phyloP scores from a whole-genome alignment of 257 asterid genomes.

The Solanum medicagineum region DNA sequence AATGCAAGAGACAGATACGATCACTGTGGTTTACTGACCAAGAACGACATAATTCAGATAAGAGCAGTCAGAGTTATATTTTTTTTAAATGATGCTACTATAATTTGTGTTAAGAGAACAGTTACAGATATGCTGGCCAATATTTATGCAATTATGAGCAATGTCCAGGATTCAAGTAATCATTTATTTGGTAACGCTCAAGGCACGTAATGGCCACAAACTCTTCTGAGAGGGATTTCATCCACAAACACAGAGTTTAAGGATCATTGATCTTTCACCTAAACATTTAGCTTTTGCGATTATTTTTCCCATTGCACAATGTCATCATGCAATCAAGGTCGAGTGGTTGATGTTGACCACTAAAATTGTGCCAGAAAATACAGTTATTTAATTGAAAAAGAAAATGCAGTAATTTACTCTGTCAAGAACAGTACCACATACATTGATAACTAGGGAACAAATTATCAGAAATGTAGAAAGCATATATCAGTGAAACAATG shows the following conservation, averaged over 20 bases:
- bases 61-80: not conserved
- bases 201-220: not conserved
- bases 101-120: not conserved
- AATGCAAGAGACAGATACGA: not conserved
- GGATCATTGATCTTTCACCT: not conserved
- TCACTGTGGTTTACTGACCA: not conserved
- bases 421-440: not conserved
- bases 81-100: not conserved
- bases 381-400: not conserved
- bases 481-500: not conserved
- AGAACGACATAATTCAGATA: not conserved
- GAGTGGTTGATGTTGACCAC: not conserved
- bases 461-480: not conserved
- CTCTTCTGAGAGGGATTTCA: not conserved
- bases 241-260: not conserved
- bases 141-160: not conserved
- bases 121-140: not conserved
- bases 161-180: not conserved
- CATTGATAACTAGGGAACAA: not conserved
- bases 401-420: not conserved
- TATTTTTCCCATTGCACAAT: not conserved
- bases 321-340: not conserved
- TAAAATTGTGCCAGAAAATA: not conserved
- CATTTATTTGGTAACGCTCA: not conserved
- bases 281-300: not conserved